A percentile compares a stretch with the other conserved stretches of the same genome.
Conservation (phyloP, 257 asterid species). For the Petrea volubilis region DNA sequence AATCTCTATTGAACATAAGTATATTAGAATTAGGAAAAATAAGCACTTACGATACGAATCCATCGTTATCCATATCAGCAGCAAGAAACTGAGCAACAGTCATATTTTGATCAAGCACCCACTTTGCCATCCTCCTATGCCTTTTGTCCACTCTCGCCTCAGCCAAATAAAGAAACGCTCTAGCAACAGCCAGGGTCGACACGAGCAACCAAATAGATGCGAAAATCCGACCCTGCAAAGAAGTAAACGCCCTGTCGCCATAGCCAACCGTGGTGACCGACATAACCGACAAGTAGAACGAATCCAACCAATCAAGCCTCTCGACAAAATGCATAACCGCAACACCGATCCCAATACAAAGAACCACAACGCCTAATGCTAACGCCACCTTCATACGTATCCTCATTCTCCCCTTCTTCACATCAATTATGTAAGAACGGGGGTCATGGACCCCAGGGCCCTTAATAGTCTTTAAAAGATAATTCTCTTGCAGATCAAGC, state of each 20-base stretch:
- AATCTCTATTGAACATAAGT: neutral
- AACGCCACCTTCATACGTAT: slow-evolving; percentile 64
- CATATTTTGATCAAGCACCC: slow-evolving; percentile 70
- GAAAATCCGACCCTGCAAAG: slow-evolving; percentile 58
- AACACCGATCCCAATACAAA: slow-evolving; percentile 62
- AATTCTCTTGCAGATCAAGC: slow-evolving; percentile 68
- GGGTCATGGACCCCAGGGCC: slow-evolving; percentile 43
- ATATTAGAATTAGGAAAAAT: neutral
- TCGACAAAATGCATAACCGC: slow-evolving; percentile 62
- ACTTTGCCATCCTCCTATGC: slow-evolving; percentile 61
- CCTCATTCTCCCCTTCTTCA: slow-evolving; percentile 74
- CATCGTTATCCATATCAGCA: slow-evolving; percentile 65
- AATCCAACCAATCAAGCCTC: slow-evolving; percentile 54
- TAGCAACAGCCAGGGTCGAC: slow-evolving; percentile 70
- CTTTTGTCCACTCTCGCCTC: slow-evolving; percentile 71
- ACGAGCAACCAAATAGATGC: slow-evolving; percentile 74
- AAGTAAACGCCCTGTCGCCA: slow-evolving; percentile 62
- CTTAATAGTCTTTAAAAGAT: slow-evolving; percentile 53
- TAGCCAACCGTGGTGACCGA: slow-evolving; percentile 76
- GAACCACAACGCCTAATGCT: slow-evolving; percentile 65
- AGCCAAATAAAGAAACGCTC: slow-evolving; percentile 73
- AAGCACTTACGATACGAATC: slow-evolving; percentile 47
- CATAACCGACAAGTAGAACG: slow-evolving; percentile 68
- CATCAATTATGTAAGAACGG: slow-evolving; percentile 55
- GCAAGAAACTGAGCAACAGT: slow-evolving; percentile 68